phyloP scores from a whole-genome alignment of 108 stramenopile species.

The Aurantiochytrium sp. region DNA sequence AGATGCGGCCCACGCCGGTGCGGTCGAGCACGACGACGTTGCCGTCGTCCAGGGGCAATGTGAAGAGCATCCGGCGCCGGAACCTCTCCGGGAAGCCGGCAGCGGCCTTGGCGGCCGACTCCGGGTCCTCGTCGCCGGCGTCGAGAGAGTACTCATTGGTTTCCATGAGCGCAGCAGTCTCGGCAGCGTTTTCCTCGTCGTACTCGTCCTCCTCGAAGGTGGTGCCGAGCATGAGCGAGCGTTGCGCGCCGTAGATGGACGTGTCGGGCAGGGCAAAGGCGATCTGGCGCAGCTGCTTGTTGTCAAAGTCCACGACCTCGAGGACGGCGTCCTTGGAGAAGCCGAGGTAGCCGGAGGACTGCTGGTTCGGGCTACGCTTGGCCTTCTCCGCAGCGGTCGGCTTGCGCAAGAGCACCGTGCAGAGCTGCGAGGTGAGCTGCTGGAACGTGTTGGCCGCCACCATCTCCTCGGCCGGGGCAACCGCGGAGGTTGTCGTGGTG shows the following conservation, averaged over 20 bases:
- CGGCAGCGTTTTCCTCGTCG: neutral
- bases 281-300: neutral
- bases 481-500: neutral
- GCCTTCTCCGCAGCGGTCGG: neutral
- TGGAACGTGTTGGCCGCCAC: neutral
- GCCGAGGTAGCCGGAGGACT: neutral
- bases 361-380: neutral
- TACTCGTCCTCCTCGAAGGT: neutral
- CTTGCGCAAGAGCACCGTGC: neutral
- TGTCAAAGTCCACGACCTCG: slow-evolving; percentile 11
- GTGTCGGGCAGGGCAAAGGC: neutral
- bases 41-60: neutral
- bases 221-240: neutral
- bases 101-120: neutral
- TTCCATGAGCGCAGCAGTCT: neutral
- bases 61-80: neutral
- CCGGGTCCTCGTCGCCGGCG: neutral
- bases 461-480: neutral
- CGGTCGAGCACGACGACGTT: neutral
- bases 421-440: neutral
- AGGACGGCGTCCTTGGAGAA: slow-evolving; percentile 1
- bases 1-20: neutral
- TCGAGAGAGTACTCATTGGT: neutral
- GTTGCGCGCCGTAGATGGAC: neutral
- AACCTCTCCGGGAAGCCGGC: neutral